Evolutionary conservation across 1,284 basidiomycete genomes (phyloP), one percentile per base, ranked within the genome.

Genomic region (Cryptococcus sp.): DNA sequence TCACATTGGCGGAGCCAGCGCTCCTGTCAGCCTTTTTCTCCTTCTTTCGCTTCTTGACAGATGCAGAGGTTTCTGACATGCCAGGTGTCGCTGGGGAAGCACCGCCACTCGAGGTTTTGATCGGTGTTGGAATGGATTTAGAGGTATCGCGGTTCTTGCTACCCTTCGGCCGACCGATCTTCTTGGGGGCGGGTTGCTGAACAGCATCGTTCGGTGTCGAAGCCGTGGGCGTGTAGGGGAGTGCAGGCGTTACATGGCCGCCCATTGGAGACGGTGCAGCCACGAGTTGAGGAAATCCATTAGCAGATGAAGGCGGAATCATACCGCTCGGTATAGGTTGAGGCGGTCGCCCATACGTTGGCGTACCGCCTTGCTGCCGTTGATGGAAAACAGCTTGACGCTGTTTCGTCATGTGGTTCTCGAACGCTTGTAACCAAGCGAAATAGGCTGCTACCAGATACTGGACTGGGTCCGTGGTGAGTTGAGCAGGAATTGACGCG

Each of bases 351-450:
- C 59, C 62, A 35, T 48, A 17, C 3, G 47, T 38, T 6, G 48
- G 22, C 5, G 55, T 50, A 23, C 50, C 50, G 16, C 55, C 54
- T 35, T 58, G 56, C 35, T 61, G 56, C 22, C 60, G 38, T 47
- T 61, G 62, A 10, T 35, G 7, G 17, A 52, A 48, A 40, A 53
- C 43, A 11, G 55, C 55, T 16, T 51, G 47, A 39, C 60, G 46
- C 23, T 47, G 50, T 42, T 58, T 54, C 2, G 63, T 54, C 72
- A 75, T 73, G 25, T 72, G 69, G 43, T 66, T 58, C 52, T 77
- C 73, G 43, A 77, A 77, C 3, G 64, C 67, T 48, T 69, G 67
- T 7, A 77, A 55, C 64, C 70, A 75, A 16, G 70, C 68, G 22
- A 67, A 55, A 54, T 75, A 75, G 0, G 60, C 68, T 0, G 62